These are phyloP conservation scores for Botrytis pseudocinerea DNA, from an alignment of 2,329 filamentous ascomycete genomes.

Conservation along the genomic window DNA sequence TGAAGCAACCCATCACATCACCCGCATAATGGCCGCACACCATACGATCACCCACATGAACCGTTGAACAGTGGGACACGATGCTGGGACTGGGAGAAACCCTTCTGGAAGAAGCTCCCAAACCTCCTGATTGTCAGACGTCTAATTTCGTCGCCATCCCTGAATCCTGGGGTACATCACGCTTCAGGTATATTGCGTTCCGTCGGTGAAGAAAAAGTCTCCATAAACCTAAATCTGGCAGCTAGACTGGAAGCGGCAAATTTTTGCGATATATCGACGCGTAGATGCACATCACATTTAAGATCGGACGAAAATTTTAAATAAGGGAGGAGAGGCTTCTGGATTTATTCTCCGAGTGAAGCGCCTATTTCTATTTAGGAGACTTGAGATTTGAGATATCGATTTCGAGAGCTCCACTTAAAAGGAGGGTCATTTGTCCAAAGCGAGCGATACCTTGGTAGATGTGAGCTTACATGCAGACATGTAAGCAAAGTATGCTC, in stretches of 20 bases:
- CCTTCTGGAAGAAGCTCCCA: background rate
- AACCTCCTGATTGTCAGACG: background rate
- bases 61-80: conserved; percentile 6
- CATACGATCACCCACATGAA: conserved; percentile 15
- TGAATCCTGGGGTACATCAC: background rate
- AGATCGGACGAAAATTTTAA: background rate
- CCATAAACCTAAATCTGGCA: background rate
- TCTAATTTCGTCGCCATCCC: conserved; percentile 9
- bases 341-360: conserved; percentile 13
- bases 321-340: background rate
- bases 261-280: background rate
- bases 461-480: background rate
- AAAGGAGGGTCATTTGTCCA: background rate
- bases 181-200: conserved; percentile 1
- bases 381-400: background rate
- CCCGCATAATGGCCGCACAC: background rate
- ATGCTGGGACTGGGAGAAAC: background rate
- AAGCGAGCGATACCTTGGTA: background rate
- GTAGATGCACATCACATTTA: background rate
- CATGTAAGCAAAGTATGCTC: background rate
- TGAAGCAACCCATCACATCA: background rate
- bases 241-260: background rate
- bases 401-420: background rate
- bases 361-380: background rate
- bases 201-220: background rate